Percentiles rank a stretch among this genome's conserved stretches.
Evolutionary conservation across 2,329 filamentous ascomycete species (phyloP).

Genomic region (Colletotrichum lindemuthianum): DNA sequence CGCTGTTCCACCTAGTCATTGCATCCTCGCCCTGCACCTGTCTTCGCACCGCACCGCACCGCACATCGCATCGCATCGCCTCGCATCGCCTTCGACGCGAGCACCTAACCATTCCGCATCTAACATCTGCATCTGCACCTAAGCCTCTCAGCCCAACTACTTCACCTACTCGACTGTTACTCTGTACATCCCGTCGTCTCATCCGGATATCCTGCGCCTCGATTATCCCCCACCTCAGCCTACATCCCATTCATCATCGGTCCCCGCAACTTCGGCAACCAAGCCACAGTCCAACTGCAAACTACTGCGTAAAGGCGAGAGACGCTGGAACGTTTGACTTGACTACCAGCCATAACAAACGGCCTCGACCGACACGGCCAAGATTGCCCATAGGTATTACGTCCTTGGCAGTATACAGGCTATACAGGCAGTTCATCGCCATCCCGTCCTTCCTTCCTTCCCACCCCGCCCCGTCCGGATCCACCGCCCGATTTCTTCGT

Average conservation of each 20-base stretch:
- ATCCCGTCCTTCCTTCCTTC: slow-evolving; percentile 24
- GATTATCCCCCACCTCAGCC: slow-evolving; percentile 1
- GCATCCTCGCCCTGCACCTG: not conserved
- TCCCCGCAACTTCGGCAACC: slow-evolving; percentile 9
- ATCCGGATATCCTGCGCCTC: slow-evolving; percentile 17
- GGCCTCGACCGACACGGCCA: slow-evolving; percentile 24
- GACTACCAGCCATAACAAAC: not conserved
- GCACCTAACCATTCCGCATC: not conserved
- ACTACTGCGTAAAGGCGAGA: slow-evolving; percentile 13
- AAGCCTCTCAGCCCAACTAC: no score
- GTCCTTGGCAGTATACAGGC: not conserved
- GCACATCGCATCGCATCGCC: not conserved
- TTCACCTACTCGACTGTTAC: no score
- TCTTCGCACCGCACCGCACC: no score
- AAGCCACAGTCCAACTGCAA: slow-evolving; percentile 32
- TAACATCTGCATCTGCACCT: slow-evolving; percentile 2
- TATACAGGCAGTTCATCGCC: slow-evolving; percentile 30
- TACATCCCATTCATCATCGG: slow-evolving; percentile 2
- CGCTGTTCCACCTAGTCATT: not conserved
- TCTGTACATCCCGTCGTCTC: not conserved
- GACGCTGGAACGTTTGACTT: slow-evolving; percentile 13
- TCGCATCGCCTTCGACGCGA: not conserved
- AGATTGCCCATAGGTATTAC: slow-evolving; percentile 1
- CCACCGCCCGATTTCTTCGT: slow-evolving; percentile 26
- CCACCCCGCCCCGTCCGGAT: slow-evolving; percentile 19